Evolutionary conservation across 208 protist species (phyloP).

Genomic region (Crithidia mellificae): DNA sequence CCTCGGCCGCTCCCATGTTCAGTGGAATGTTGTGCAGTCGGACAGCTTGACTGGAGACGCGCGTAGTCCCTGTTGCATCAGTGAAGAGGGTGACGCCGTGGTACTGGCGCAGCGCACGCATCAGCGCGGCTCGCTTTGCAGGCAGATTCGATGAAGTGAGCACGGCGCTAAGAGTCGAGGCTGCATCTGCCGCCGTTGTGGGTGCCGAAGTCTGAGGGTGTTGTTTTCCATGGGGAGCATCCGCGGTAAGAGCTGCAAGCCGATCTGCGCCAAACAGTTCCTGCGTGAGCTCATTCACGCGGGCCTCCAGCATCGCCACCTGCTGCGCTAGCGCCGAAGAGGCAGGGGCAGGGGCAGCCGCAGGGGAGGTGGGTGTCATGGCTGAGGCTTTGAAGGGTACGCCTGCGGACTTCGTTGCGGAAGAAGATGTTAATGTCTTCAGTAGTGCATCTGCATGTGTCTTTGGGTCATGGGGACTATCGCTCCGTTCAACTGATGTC

Average conservation of each 20-base stretch:
- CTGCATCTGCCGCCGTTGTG: not conserved
- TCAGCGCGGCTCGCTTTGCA: slow-evolving; percentile 13
- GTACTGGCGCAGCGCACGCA: slow-evolving; percentile 17
- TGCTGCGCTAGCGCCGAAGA: slow-evolving; percentile 18
- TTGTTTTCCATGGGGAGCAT: not conserved
- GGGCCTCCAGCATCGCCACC: slow-evolving; percentile 41
- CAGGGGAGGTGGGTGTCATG: too few species aligned
- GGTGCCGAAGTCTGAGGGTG: too few species aligned
- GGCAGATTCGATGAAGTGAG: not conserved
- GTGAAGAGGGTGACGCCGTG: slow-evolving; percentile 36
- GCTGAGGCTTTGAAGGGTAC: too few species aligned
- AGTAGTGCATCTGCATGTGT: too few species aligned
- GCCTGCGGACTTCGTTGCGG: too few species aligned
- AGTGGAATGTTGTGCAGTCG: slow-evolving; percentile 58
- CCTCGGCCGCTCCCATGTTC: slow-evolving; percentile 61
- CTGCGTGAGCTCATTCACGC: slow-evolving; percentile 42
- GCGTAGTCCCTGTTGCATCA: slow-evolving; percentile 49
- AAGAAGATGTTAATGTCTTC: too few species aligned
- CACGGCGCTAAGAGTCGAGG: not conserved
- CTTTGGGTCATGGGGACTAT: too few species aligned
- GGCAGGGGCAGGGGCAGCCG: not conserved
- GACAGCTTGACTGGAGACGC: slow-evolving; percentile 51
- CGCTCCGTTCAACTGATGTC: too few species aligned
- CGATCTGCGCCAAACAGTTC: slow-evolving; percentile 41
- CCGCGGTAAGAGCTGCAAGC: slow-evolving; percentile 14